These are phyloP conservation scores for Thalassia testudinum DNA, from an alignment of 116 monocot species.

Conservation along the genomic window DNA sequence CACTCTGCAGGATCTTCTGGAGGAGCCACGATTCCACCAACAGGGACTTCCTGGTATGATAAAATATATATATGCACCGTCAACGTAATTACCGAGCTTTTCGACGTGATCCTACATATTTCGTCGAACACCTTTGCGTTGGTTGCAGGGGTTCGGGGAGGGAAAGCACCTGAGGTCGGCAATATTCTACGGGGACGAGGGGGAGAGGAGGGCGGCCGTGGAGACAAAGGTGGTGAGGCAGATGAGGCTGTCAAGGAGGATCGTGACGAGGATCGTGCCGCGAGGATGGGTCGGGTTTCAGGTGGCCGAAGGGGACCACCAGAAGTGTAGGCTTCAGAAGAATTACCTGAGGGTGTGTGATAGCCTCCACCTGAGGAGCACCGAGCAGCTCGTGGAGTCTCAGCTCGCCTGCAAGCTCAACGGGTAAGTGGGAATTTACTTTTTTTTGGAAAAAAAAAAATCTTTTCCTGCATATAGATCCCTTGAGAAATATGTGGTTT, in stretches of 20 bases:
- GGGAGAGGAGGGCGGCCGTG: conserved; percentile 29
- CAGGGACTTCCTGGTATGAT: conserved; percentile 30
- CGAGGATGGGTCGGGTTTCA: conserved; percentile 12
- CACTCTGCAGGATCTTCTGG: conserved; percentile 27
- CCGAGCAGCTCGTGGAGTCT: conserved; percentile 29
- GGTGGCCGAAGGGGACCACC: conserved; percentile 25
- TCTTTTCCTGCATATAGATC: not conserved
- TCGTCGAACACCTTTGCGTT: too few species aligned
- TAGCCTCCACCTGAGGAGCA: conserved; percentile 20
- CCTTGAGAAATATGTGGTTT: not conserved
- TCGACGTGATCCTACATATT: too few species aligned
- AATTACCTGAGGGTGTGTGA: conserved; percentile 16
- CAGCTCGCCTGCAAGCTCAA: conserved; percentile 38
- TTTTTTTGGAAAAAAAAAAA: not conserved
- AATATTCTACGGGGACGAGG: conserved; percentile 32
- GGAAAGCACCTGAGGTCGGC: conserved; percentile 28
- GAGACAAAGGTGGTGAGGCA: conserved; percentile 30
- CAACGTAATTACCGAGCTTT: too few species aligned
- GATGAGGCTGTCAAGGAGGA: conserved; percentile 36
- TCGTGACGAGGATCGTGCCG: conserved; percentile 26
- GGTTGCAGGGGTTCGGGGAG: conserved; percentile 18
- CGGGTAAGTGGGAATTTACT: conserved; percentile 11
- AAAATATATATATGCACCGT: not conserved
- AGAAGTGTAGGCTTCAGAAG: conserved; percentile 31
- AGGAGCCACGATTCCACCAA: conserved; percentile 38